Evolutionary conservation across 192 early-diverging fungal species (phyloP), one percentile per base, ranked within the genome.

Genomic region (Coemansia sp.): DNA sequence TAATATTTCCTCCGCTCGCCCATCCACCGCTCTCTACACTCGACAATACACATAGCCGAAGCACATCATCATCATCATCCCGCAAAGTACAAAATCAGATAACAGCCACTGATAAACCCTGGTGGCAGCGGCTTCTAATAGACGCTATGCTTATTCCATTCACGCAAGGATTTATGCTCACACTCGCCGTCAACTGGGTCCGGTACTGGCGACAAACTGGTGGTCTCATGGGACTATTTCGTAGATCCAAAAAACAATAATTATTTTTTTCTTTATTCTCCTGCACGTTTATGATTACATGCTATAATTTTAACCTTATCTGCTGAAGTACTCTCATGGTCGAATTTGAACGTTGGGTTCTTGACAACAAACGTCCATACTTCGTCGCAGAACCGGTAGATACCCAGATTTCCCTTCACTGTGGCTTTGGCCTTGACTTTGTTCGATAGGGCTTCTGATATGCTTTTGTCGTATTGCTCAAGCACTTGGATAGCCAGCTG

Each of bases 321-420:
- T 20, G 90, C 90, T 1, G 84, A 82, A 2, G 95, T 84, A 11
- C 70, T 82, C 27, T 96, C 96, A 59, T 89, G 83, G 29, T 98
- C 98, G 64, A 98, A 89, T 47, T 90, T 88, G 75, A 98, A 93
- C n/a, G 84, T 91, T 29, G 93, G 89, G 43, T 89, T 86, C 35
- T 92, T 88, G 56, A 96, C 87, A 37, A 96, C 88, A 84, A 99
- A 97, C 1, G 96, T 98, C 95, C 95, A 99, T 24, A 99, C 96
- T 64, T 99, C 98, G 70, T 99, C 98, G 71, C 95, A 92, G 60
- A 93, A 95, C 49, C 95, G 88, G 76, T 98, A 99, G 24, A 90
- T 94, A 65, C 92, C 85, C 63, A 99, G 85, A 64, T 71, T 66
- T 16, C 73, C 70, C 91, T 94, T 97, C 59, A 99, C 87, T 10